phyloP scores from a whole-genome alignment of 768 basidiomycete genomes.

The Rossbeevera mucosa region DNA sequence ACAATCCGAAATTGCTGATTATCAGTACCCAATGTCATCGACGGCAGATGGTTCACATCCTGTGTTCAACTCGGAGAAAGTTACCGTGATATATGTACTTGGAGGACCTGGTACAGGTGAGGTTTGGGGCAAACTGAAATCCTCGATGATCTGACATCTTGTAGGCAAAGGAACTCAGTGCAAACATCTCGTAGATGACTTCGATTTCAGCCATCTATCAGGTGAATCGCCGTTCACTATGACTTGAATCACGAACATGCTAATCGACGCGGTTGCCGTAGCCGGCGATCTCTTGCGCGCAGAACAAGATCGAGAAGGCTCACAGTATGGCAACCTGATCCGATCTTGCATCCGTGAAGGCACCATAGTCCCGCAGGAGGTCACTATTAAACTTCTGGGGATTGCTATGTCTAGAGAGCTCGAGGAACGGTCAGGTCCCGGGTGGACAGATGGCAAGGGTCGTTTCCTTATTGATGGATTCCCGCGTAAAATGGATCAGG shows the following conservation, averaged over 20 bases:
- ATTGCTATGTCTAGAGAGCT: constrained; percentile 79
- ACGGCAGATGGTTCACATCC: constrained; percentile 7
- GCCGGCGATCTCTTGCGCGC: constrained; percentile 97
- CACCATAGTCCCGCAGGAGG: constrained; percentile 91
- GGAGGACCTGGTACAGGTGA: constrained; percentile 95
- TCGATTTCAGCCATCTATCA: constrained; percentile 88
- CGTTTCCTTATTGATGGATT: constrained; percentile 97
- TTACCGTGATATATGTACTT: constrained; percentile 90
- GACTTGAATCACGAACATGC: constrained; percentile 6
- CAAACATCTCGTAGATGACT: constrained; percentile 73
- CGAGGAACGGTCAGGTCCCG: constrained; percentile 39
- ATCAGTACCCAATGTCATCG: constrained; percentile 14
- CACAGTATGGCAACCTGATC: constrained; percentile 79
- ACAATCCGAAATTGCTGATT: neutral
- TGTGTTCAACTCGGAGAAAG: constrained; percentile 61
- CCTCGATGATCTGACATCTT: constrained; percentile 5
- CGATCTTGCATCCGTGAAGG: constrained; percentile 87
- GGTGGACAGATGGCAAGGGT: constrained; percentile 68
- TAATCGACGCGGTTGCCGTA: constrained; percentile 27
- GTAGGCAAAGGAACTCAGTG: constrained; percentile 97
- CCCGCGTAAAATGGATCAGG: constrained; percentile 99
- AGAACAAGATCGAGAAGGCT: constrained; percentile 85
- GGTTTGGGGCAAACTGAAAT: constrained; percentile 9
- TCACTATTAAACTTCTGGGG: constrained; percentile 92
- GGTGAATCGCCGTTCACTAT: constrained; percentile 44